These are phyloP conservation scores for Xylaria sp. DNA, from an alignment of 2,329 filamentous ascomycete species.

Conservation along the genomic window DNA sequence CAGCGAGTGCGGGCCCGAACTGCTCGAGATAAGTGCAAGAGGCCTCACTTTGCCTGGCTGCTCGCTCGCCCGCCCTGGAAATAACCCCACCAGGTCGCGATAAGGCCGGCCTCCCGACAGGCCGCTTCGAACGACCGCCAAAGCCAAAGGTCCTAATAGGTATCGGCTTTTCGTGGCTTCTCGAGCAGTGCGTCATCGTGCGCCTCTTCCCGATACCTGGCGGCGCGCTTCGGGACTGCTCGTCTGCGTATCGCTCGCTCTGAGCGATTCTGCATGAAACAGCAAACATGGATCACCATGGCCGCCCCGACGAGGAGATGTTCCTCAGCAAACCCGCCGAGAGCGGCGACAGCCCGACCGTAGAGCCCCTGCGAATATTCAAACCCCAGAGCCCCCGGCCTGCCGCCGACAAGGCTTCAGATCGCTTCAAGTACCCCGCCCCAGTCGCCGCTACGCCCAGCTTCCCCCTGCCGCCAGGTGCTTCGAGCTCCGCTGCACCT, in stretches of 20 bases:
- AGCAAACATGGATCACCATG: conserved; percentile 65
- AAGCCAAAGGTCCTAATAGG: conserved; percentile 37
- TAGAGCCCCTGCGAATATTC: conserved; percentile 86
- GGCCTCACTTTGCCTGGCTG: conserved; percentile 33
- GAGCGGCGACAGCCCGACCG: conserved; percentile 76
- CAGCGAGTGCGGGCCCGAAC: conserved; percentile 20
- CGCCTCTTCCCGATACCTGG: conserved; percentile 27
- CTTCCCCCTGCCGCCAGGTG: conserved; percentile 74
- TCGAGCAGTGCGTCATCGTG: conserved; percentile 43
- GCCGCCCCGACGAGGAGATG: conserved; percentile 82
- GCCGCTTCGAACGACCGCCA: conserved; percentile 32
- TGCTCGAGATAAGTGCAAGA: conserved; percentile 12
- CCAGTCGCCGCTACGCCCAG: conserved; percentile 63
- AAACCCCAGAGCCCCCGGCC: conserved; percentile 77
- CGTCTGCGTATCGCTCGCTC: conserved; percentile 39
- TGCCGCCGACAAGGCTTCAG: conserved; percentile 50
- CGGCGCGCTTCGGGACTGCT: conserved; percentile 26
- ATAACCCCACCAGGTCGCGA: conserved; percentile 47
- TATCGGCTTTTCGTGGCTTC: conserved; percentile 38
- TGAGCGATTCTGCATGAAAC: conserved; percentile 43
- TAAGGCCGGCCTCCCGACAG: conserved; percentile 35
- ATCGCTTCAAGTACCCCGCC: conserved; percentile 64
- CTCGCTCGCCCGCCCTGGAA: conserved; percentile 1
- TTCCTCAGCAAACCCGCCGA: conserved; percentile 74
- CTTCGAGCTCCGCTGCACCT: conserved; percentile 74